These are phyloP conservation scores for Talaromyces borbonicus DNA, from an alignment of 495 filamentous ascomycete genomes.

Conservation along the genomic window DNA sequence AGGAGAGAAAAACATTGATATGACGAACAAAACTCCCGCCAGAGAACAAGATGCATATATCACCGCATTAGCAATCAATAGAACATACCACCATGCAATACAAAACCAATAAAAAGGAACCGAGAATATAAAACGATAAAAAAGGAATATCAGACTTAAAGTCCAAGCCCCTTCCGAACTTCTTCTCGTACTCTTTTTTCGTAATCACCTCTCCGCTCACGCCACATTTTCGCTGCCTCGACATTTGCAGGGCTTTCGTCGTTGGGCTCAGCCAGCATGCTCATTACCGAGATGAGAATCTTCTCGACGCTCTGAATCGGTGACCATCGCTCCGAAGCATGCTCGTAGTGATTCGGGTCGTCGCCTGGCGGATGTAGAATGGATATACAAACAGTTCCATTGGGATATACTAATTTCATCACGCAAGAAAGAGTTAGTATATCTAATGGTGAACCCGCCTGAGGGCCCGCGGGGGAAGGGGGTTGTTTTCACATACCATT, in stretches of 20 bases:
- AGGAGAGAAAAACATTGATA: neutral
- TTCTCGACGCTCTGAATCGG: slow-evolving; percentile 98
- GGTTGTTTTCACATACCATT: slow-evolving; percentile 71
- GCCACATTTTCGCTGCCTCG: slow-evolving; percentile 98
- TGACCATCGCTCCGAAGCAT: slow-evolving; percentile 88
- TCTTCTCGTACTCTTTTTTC: slow-evolving; percentile 78
- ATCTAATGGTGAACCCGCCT: too few species aligned
- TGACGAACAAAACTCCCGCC: neutral
- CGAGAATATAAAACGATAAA: too few species aligned
- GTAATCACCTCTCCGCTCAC: slow-evolving; percentile 74
- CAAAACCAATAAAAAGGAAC: neutral
- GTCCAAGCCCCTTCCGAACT: slow-evolving; percentile 55
- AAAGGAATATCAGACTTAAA: slow-evolving; percentile 15
- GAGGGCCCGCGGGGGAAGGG: too few species aligned
- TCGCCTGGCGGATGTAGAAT: slow-evolving; percentile 98
- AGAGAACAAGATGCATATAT: neutral
- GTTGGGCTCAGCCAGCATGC: slow-evolving; percentile 97
- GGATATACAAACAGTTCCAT: slow-evolving; percentile 88
- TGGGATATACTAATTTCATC: slow-evolving; percentile 83
- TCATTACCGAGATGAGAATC: slow-evolving; percentile 96
- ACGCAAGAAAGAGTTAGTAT: neutral
- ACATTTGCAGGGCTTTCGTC: slow-evolving; percentile 97
- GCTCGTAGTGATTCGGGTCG: slow-evolving; percentile 97
- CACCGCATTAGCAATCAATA: neutral
- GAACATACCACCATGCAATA: neutral